phyloP scores from a whole-genome alignment of 75 land plant genomes.

The Selaginella tamariscina region DNA sequence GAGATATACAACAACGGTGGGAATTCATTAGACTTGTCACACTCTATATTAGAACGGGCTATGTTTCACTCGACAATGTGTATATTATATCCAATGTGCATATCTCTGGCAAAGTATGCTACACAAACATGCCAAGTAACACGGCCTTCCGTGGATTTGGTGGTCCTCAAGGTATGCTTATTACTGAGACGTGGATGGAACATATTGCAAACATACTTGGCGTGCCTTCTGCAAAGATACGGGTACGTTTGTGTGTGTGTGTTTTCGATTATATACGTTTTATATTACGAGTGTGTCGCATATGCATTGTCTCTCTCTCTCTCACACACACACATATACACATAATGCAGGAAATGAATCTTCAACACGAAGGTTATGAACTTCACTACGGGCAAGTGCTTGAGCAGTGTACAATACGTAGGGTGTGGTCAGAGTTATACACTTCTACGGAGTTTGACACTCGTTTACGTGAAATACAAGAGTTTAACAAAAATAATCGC shows the following conservation, averaged over 20 bases:
- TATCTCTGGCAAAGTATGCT: slow-evolving; percentile 68
- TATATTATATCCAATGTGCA: slow-evolving; percentile 74
- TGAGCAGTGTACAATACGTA: slow-evolving; percentile 38
- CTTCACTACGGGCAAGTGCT: slow-evolving; percentile 77
- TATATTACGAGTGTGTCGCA: too few species aligned
- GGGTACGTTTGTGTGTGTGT: slow-evolving; percentile 36
- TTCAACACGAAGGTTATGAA: slow-evolving; percentile 65
- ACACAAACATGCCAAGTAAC: slow-evolving; percentile 78
- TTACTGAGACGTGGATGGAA: slow-evolving; percentile 93
- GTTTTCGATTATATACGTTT: neutral
- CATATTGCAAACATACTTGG: slow-evolving; percentile 50
- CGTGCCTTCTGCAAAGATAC: slow-evolving; percentile 70
- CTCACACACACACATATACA: too few species aligned
- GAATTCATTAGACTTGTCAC: slow-evolving; percentile 91
- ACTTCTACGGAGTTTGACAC: slow-evolving; percentile 43
- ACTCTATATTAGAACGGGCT: slow-evolving; percentile 73
- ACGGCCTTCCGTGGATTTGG: slow-evolving; percentile 98
- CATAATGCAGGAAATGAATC: slow-evolving; percentile 89
- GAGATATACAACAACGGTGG: slow-evolving; percentile 84
- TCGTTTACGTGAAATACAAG: slow-evolving; percentile 33
- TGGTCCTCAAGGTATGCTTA: slow-evolving; percentile 95
- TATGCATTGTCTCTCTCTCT: too few species aligned
- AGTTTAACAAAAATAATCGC: slow-evolving; percentile 56
- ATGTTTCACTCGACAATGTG: slow-evolving; percentile 88
- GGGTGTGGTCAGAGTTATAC: slow-evolving; percentile 62